Evolutionary conservation across 1,284 basidiomycete species (phyloP).

Genomic region (Naganishia albida): DNA sequence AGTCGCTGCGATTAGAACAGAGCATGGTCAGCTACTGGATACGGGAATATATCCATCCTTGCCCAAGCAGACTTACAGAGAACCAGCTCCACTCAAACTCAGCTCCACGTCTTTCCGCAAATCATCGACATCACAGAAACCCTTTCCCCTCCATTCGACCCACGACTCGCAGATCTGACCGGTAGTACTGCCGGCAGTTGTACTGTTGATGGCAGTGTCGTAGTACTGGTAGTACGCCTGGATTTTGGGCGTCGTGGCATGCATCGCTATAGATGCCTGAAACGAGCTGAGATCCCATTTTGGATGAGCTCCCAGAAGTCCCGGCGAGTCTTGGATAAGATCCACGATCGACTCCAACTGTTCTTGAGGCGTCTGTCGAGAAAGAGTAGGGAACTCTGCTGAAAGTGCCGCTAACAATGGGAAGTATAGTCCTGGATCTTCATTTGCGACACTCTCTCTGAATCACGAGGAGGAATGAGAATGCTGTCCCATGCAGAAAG

Average conservation of each 20-base stretch:
- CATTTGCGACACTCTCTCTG: conserved; percentile 65
- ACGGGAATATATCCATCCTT: background rate
- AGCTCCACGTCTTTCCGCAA: conserved; percentile 62
- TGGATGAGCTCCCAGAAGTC: conserved; percentile 34
- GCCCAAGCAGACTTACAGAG: conserved; percentile 9
- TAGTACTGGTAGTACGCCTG: conserved; percentile 49
- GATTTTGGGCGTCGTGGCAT: conserved; percentile 48
- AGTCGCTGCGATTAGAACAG: background rate
- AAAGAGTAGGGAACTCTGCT: conserved; percentile 47
- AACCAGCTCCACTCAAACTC: conserved; percentile 42
- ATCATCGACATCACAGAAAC: conserved; percentile 70
- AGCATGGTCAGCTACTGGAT: background rate
- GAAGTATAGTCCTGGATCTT: conserved; percentile 69
- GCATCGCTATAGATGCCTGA: conserved; percentile 52
- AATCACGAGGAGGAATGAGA: background rate
- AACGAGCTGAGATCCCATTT: conserved; percentile 53
- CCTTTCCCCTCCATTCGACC: conserved; percentile 82
- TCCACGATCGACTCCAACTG: conserved; percentile 40
- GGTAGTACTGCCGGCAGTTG: conserved; percentile 57
- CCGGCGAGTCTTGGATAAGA: conserved; percentile 37
- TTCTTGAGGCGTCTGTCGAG: conserved; percentile 35
- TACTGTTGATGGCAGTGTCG: conserved; percentile 58
- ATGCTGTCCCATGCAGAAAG: conserved; percentile 25
- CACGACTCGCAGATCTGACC: conserved; percentile 66
- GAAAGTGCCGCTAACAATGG: conserved; percentile 67